Base-by-base conservation (phyloP, 495 filamentous ascomycete genomes). In the Xylaria longipes region DNA sequence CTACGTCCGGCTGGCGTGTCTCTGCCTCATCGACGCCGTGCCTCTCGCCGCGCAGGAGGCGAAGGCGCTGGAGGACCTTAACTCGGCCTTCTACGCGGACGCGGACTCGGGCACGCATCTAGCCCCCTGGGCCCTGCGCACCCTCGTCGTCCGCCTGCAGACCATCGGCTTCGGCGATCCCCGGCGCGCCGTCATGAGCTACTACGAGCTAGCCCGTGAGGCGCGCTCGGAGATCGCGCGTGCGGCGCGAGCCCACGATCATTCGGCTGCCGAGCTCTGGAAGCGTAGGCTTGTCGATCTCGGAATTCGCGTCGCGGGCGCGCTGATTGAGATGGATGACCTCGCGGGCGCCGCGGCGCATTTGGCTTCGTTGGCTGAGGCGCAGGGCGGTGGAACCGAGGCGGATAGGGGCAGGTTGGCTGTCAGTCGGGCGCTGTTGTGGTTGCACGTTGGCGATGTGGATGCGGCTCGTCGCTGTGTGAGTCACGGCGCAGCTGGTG, bases 241-340 rank as follows among this genome's bases (percentile, higher is more conserved):
- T 6, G 80, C 81, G 0, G 74, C 65, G 5, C 73, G 70, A 8
- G 65, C 50, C 20, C 77, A 84, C 31, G 84, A 85, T 27, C 79
- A 82, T 63, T 80, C 83, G 20, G 86, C 87, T 41, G 81, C 82
- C 15, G 77, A 82, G 62, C 72, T 91, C 48, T 98, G 95, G 96
- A 87, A 84, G 73, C 79, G 79, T 1, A 72, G 96, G 50, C 80
- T 97, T 5, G 80, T 80, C 12, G 94, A 97, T 65, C 81, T 97
- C 0, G 95, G 95, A 0, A 78, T 97, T 12, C 80, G 91, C 60
- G 92, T 93, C 12, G 95, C 90, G 0, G 93, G 93, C 75, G 90
- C 91, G 35, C 77, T 98, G 65, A 86, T 97, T 5, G 95, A 98
- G 82, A 97, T 97, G 93, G 93, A 94, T 8, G 94, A 98, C 79